A percentile compares a stretch with the other conserved stretches of the same genome.
These are phyloP conservation scores for Talaromyces sp. DNA, from an alignment of 2,329 filamentous ascomycete species.

Conservation along the genomic window DNA sequence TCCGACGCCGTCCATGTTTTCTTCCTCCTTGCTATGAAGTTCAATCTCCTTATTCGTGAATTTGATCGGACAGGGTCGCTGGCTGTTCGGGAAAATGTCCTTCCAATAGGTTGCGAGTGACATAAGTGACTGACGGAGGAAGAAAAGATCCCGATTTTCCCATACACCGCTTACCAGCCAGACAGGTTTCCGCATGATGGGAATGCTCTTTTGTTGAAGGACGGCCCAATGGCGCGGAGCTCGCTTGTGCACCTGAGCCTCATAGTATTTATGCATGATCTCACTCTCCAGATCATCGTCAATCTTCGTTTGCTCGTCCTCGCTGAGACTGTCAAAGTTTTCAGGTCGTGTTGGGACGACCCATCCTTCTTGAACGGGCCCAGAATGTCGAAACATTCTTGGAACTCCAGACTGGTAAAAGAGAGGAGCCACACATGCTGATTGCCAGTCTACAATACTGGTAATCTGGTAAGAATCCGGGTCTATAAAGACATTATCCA, in stretches of 20 bases:
- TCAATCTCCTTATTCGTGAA: slow-evolving; percentile 16
- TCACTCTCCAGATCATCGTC: slow-evolving; percentile 27
- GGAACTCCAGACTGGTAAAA: slow-evolving; percentile 23
- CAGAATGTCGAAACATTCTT: slow-evolving; percentile 22
- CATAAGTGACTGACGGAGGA: slow-evolving; percentile 25
- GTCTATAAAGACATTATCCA: slow-evolving; percentile 24
- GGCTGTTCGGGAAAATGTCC: slow-evolving; percentile 9
- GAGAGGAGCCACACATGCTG: slow-evolving; percentile 26
- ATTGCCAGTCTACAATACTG: slow-evolving; percentile 22
- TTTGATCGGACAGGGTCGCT: slow-evolving; percentile 10
- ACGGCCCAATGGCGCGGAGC: slow-evolving; percentile 24
- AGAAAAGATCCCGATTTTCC: slow-evolving; percentile 29
- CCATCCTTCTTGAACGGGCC: slow-evolving; percentile 25
- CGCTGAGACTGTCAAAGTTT: slow-evolving; percentile 19
- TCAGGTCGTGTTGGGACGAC: slow-evolving; percentile 22
- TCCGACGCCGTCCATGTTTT: slow-evolving; percentile 26
- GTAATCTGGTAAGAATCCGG: slow-evolving; percentile 15
- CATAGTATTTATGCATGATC: slow-evolving; percentile 29
- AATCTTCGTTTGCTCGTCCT: slow-evolving; percentile 20
- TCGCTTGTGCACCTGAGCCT: slow-evolving; percentile 24
- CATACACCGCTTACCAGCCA: slow-evolving; percentile 25
- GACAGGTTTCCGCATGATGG: slow-evolving; percentile 22
- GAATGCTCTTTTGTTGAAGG: slow-evolving; percentile 15
- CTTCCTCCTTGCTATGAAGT: slow-evolving; percentile 21
- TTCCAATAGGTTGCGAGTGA: slow-evolving; percentile 18